phyloP scores from a whole-genome alignment of 148 eudicot genomes.

The Vaccinium myrtillus region DNA sequence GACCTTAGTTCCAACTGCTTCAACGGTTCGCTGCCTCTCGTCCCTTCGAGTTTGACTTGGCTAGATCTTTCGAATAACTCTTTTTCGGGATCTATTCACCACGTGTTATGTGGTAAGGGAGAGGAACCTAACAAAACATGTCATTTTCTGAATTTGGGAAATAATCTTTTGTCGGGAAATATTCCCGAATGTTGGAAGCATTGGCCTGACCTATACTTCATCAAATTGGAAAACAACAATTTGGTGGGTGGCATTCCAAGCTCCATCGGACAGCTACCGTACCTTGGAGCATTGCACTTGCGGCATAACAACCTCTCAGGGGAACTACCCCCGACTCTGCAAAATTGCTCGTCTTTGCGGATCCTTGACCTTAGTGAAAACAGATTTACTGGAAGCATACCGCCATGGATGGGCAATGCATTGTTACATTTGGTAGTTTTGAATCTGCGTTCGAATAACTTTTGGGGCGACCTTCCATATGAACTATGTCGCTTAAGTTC shows the following conservation, averaged over 20 bases:
- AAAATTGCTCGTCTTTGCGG: background rate
- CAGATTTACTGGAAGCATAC: constrained; percentile 13
- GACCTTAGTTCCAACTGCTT: constrained; percentile 10
- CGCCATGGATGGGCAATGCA: background rate
- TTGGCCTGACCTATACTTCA: background rate
- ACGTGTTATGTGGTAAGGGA: background rate
- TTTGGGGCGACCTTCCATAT: background rate
- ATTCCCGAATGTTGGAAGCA: constrained; percentile 7
- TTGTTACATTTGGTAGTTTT: background rate
- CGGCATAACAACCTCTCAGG: constrained; percentile 14
- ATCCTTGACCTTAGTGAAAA: constrained; percentile 12
- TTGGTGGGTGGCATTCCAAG: background rate
- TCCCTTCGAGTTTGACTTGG: background rate
- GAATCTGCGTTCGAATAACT: background rate
- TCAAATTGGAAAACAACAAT: constrained; percentile 2
- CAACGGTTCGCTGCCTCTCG: background rate
- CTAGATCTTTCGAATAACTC: constrained; percentile 18
- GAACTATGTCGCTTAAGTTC: background rate
- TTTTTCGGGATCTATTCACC: constrained; percentile 12
- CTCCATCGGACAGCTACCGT: background rate
- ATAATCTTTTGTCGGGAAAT: background rate
- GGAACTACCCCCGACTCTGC: constrained; percentile 9
- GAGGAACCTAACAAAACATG: background rate
- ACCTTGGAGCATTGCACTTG: background rate
- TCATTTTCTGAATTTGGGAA: background rate